These are phyloP conservation scores for Chalaropsis ovoidea DNA, from an alignment of 2,329 filamentous ascomycete genomes.

Conservation along the genomic window DNA sequence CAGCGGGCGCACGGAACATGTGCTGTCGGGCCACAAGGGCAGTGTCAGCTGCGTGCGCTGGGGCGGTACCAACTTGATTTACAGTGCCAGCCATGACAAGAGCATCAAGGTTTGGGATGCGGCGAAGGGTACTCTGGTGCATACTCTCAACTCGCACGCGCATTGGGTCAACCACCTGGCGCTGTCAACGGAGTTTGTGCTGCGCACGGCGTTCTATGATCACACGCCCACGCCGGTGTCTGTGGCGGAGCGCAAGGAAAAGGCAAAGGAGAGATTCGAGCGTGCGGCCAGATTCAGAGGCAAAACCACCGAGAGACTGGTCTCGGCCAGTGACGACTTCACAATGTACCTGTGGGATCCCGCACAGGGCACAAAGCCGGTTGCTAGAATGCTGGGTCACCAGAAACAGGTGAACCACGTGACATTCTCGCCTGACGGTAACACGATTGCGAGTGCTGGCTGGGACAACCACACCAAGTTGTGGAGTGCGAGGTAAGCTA, in stretches of 20 bases:
- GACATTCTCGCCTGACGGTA: conserved; percentile 82
- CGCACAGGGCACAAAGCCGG: conserved; percentile 62
- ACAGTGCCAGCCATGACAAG: conserved; percentile 82
- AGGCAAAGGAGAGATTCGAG: conserved; percentile 74
- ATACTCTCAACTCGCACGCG: conserved; percentile 70
- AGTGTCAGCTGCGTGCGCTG: conserved; percentile 85
- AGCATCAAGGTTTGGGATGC: conserved; percentile 86
- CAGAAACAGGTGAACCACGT: conserved; percentile 97
- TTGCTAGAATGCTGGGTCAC: conserved; percentile 83
- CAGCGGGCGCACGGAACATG: conserved; percentile 65
- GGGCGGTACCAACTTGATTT: conserved; percentile 81
- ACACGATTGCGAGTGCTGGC: conserved; percentile 73
- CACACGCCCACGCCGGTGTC: conserved; percentile 48
- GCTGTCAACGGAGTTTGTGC: conserved; percentile 80
- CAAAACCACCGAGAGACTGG: conserved; percentile 69
- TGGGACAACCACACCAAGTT: conserved; percentile 95
- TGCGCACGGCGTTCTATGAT: conserved; percentile 79
- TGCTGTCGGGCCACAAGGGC: conserved; percentile 78
- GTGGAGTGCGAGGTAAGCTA: conserved; percentile 62
- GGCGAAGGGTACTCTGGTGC: conserved; percentile 64
- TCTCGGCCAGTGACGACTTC: conserved; percentile 89
- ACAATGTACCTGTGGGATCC: conserved; percentile 96
- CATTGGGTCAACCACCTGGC: conserved; percentile 96
- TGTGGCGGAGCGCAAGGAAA: conserved; percentile 54
- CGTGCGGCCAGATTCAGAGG: conserved; percentile 70